Percentiles rank a stretch among this genome's conserved stretches.
phyloP scores from a whole-genome alignment of 2,329 filamentous ascomycete genomes.

The Fonsecaea multimorphosa region DNA sequence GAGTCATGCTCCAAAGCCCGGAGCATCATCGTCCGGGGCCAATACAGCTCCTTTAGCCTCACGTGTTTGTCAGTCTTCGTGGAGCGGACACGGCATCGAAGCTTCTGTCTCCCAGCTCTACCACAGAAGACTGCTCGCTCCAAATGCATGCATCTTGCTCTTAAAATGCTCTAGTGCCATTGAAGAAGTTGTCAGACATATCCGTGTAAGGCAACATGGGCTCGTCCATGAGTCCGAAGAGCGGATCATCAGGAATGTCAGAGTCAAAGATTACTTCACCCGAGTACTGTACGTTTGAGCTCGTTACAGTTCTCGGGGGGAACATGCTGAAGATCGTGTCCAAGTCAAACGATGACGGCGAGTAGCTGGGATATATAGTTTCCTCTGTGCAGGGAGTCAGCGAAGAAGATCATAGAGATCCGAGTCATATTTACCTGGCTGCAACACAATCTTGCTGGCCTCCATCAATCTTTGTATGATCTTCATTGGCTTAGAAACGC shows the following conservation, averaged over 20 bases:
- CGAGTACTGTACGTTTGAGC: neutral
- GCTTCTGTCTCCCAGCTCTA: neutral
- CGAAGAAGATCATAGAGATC: neutral
- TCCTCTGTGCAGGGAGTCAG: neutral
- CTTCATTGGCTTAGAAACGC: slow-evolving; percentile 7
- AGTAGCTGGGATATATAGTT: neutral
- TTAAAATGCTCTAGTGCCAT: slow-evolving; percentile 3
- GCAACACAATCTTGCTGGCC: slow-evolving; percentile 8
- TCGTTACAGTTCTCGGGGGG: neutral
- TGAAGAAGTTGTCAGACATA: slow-evolving; percentile 8
- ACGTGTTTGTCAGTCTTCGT: neutral
- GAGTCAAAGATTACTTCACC: slow-evolving; percentile 7
- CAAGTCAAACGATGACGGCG: slow-evolving; percentile 9
- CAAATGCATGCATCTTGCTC: neutral
- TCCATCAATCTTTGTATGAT: slow-evolving; percentile 17
- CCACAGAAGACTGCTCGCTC: neutral
- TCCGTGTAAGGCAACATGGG: slow-evolving; percentile 8
- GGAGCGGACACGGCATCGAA: neutral
- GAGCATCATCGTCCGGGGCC: neutral
- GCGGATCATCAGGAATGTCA: slow-evolving; percentile 5
- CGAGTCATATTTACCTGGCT: slow-evolving; percentile 1
- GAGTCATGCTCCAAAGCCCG: neutral
- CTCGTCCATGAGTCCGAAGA: slow-evolving; percentile 14
- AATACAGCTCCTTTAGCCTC: neutral
- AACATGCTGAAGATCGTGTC: slow-evolving; percentile 15